phyloP scores from a whole-genome alignment of 495 filamentous ascomycete species.

The Pyronema omphalodes region DNA sequence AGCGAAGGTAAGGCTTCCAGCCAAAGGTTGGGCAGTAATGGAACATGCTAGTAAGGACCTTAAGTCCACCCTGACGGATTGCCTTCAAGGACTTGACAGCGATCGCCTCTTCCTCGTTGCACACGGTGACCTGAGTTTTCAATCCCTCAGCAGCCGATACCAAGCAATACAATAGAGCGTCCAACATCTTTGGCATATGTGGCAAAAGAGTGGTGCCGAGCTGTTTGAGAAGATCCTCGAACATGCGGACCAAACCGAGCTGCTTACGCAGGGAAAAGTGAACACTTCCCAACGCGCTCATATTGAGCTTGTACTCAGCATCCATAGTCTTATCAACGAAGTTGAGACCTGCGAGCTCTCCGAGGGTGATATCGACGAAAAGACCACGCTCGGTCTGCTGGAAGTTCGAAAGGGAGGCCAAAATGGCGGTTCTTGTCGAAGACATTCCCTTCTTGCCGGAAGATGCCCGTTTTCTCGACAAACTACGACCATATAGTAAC shows the following conservation, averaged over 20 bases:
- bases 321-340: slow-evolving; percentile 36
- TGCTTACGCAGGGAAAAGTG: slow-evolving; percentile 43
- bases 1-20: slow-evolving; percentile 50
- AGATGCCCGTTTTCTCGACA: slow-evolving; percentile 56
- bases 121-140: slow-evolving; percentile 20
- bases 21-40: slow-evolving; percentile 43
- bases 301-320: slow-evolving; percentile 32
- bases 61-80: slow-evolving; percentile 54
- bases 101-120: slow-evolving; percentile 30
- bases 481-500: slow-evolving; percentile 72
- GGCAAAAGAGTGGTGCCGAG: slow-evolving; percentile 48
- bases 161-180: slow-evolving; percentile 62
- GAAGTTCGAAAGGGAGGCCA: slow-evolving; percentile 41
- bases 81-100: slow-evolving; percentile 38
- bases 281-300: slow-evolving; percentile 35
- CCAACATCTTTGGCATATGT: slow-evolving; percentile 43
- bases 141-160: slow-evolving; percentile 47
- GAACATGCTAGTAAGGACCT: slow-evolving; percentile 63
- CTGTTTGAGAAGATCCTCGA: slow-evolving; percentile 69
- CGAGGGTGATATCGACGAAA: slow-evolving; percentile 71
- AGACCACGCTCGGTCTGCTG: slow-evolving; percentile 46
- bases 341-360: slow-evolving; percentile 40
- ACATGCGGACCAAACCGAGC: slow-evolving; percentile 73
- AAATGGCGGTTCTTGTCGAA: slow-evolving; percentile 47
- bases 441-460: slow-evolving; percentile 42